Evolutionary conservation across 768 basidiomycete species (phyloP).

Genomic region (Phaeolepiota aurea): DNA sequence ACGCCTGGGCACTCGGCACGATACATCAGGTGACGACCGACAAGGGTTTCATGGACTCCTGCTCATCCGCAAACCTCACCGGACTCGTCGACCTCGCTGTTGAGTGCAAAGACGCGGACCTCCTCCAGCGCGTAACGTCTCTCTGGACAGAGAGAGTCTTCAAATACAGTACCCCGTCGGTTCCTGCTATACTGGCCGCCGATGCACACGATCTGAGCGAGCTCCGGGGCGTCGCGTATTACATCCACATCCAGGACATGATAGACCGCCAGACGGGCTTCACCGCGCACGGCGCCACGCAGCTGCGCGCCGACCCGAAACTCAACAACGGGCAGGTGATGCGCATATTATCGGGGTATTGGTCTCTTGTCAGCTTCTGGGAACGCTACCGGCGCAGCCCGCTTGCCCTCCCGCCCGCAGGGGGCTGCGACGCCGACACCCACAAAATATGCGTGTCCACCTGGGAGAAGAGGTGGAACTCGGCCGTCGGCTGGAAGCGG

Average conservation of each 20-base stretch:
- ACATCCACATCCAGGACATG: slow-evolving; percentile 25
- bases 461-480: slow-evolving; percentile 26
- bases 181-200: slow-evolving; percentile 28
- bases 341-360: slow-evolving; percentile 25
- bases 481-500: slow-evolving; percentile 21
- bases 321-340: slow-evolving; percentile 27
- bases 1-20: slow-evolving; percentile 33
- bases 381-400: slow-evolving; percentile 22
- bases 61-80: slow-evolving; percentile 24
- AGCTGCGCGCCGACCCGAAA: slow-evolving; percentile 25
- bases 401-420: slow-evolving; percentile 13
- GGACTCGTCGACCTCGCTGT: slow-evolving; percentile 19
- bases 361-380: slow-evolving; percentile 26
- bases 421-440: slow-evolving; percentile 13
- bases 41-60: slow-evolving; percentile 20
- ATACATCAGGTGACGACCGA: slow-evolving; percentile 18
- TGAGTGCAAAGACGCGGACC: slow-evolving; percentile 11
- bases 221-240: slow-evolving; percentile 30
- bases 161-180: slow-evolving; percentile 20
- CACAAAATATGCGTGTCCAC: slow-evolving; percentile 18
- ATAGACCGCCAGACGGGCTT: slow-evolving; percentile 17
- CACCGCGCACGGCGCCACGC: slow-evolving; percentile 18
- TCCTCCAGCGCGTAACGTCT: slow-evolving; percentile 14
- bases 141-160: slow-evolving; percentile 23
- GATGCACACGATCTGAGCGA: slow-evolving; percentile 20